These are phyloP conservation scores for Hericium alpestre DNA, from an alignment of 768 basidiomycete genomes.

Conservation along the genomic window DNA sequence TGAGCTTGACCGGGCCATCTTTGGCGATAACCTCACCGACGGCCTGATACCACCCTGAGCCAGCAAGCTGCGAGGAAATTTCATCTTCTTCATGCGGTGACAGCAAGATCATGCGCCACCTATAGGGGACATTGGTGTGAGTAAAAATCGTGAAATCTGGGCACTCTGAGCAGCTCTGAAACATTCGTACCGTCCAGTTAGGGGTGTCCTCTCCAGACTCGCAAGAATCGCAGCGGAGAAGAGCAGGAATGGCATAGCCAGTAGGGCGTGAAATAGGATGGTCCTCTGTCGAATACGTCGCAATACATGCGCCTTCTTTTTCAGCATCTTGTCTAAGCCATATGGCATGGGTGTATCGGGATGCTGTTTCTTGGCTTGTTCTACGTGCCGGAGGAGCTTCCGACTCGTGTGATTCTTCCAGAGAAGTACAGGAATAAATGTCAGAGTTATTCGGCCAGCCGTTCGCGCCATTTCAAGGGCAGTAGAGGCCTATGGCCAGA, in stretches of 20 bases:
- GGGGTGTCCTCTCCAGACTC: constrained; percentile 65
- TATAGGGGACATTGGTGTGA: constrained; percentile 17
- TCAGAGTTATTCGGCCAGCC: constrained; percentile 60
- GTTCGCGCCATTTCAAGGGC: constrained; percentile 62
- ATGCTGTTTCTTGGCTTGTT: constrained; percentile 24
- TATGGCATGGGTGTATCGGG: constrained; percentile 29
- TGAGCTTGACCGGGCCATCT: constrained; percentile 46
- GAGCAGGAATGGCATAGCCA: constrained; percentile 49
- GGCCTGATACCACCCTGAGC: constrained; percentile 78
- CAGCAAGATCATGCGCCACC: constrained; percentile 80
- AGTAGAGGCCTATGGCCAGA: constrained; percentile 48
- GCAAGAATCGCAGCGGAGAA: constrained; percentile 65
- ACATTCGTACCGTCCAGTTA: constrained; percentile 62
- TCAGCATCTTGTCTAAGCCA: constrained; percentile 29
- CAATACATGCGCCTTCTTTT: constrained; percentile 37
- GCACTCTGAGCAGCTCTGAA: not conserved
- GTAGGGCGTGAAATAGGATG: constrained; percentile 38
- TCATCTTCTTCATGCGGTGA: constrained; percentile 90
- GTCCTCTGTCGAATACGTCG: constrained; percentile 41
- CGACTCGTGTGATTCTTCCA: constrained; percentile 45
- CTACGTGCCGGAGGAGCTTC: constrained; percentile 39
- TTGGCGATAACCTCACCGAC: constrained; percentile 68
- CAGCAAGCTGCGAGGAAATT: constrained; percentile 73
- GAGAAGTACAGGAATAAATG: constrained; percentile 61
- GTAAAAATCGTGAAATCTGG: no score